Evolutionary conservation across 495 filamentous ascomycete species (phyloP).

Genomic region (Chlorociboria aeruginascens): DNA sequence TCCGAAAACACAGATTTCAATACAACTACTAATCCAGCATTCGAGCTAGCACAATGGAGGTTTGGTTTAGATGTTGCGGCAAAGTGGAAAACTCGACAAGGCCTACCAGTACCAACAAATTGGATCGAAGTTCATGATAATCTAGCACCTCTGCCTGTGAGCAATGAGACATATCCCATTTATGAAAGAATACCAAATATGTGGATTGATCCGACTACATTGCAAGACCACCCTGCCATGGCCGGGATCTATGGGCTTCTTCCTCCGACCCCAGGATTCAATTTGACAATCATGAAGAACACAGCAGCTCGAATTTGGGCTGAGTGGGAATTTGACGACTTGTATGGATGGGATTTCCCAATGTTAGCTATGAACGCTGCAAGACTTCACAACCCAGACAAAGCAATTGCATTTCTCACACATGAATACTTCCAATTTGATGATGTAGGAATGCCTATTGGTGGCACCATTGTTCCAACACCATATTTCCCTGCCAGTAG

Average conservation of each 20-base stretch:
- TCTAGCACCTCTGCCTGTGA: slow-evolving; percentile 33
- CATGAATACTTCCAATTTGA: slow-evolving; percentile 36
- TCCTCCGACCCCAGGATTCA: slow-evolving; percentile 30
- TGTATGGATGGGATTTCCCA: slow-evolving; percentile 42
- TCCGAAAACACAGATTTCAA: slow-evolving; percentile 41
- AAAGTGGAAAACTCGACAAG: slow-evolving; percentile 28
- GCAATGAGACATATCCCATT: slow-evolving; percentile 31
- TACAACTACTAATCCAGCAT: slow-evolving; percentile 35
- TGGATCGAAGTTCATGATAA: slow-evolving; percentile 32
- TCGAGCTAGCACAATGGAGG: slow-evolving; percentile 41
- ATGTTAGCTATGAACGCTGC: slow-evolving; percentile 42
- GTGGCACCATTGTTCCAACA: slow-evolving; percentile 38
- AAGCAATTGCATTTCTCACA: slow-evolving; percentile 36
- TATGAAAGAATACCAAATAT: slow-evolving; percentile 39
- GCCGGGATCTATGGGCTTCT: slow-evolving; percentile 35
- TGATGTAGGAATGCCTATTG: slow-evolving; percentile 39
- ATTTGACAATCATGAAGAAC: slow-evolving; percentile 26
- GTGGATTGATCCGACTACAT: slow-evolving; percentile 32
- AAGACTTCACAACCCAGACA: slow-evolving; percentile 30
- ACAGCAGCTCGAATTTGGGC: slow-evolving; percentile 32
- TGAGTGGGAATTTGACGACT: slow-evolving; percentile 34
- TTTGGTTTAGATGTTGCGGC: slow-evolving; percentile 34
- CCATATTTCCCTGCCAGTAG: slow-evolving; percentile 42
- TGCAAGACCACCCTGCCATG: slow-evolving; percentile 39
- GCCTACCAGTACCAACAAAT: slow-evolving; percentile 20